Evolutionary conservation across 352 stramenopile genomes (phyloP).

Genomic region (Globisporangium orthogonon): DNA sequence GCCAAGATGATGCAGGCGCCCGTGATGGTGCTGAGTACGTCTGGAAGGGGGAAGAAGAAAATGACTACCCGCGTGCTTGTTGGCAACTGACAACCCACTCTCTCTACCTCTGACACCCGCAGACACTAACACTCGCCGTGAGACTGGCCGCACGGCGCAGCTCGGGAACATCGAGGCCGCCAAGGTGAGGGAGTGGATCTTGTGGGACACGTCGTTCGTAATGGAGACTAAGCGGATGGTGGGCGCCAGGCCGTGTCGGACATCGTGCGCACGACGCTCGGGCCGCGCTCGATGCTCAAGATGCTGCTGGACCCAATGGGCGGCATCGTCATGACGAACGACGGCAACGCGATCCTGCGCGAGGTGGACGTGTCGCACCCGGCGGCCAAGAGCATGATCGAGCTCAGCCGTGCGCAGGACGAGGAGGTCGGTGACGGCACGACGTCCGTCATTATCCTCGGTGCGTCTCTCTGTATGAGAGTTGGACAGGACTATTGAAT

Average conservation of each 20-base stretch:
- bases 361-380: constrained; percentile 98
- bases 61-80: neutral
- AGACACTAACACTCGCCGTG: constrained; percentile 97
- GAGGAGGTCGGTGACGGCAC: constrained; percentile 99
- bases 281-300: constrained; percentile 98
- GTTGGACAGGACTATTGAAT: no score
- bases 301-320: constrained; percentile 99
- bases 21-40: constrained; percentile 95
- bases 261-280: constrained; percentile 99
- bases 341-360: constrained; percentile 98
- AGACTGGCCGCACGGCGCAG: constrained; percentile 97
- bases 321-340: constrained; percentile 99
- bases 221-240: neutral
- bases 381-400: constrained; percentile 99
- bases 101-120: neutral
- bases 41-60: neutral
- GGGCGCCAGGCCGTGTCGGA: constrained; percentile 87
- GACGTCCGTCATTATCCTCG: constrained; percentile 99
- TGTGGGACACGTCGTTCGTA: neutral
- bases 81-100: neutral
- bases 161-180: constrained; percentile 98
- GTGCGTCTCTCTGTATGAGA: constrained; percentile 17
- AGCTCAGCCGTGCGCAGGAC: constrained; percentile 97
- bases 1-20: constrained; percentile 82
- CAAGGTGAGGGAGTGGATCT: constrained; percentile 38